A percentile compares a stretch with the other conserved stretches of the same genome.
Evolutionary conservation across 495 filamentous ascomycete species (phyloP).

Genomic region (Penicillium turbatum): DNA sequence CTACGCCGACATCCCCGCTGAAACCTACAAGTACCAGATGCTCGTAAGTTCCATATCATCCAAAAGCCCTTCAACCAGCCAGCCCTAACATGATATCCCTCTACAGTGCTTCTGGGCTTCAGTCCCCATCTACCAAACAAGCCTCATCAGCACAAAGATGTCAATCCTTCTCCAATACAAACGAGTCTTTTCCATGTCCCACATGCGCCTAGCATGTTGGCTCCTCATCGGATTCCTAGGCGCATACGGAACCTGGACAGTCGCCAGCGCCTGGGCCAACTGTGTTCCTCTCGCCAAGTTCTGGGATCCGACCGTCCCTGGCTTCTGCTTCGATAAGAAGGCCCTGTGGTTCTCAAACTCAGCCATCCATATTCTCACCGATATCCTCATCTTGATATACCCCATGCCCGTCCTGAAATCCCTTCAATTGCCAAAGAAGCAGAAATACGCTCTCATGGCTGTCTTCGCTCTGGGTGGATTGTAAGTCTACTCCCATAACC

Average conservation of each 20-base stretch:
- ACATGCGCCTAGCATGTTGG: constrained; percentile 38
- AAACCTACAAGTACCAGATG: constrained; percentile 29
- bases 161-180: constrained; percentile 39
- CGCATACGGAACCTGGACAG: constrained; percentile 37
- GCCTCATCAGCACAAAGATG: constrained; percentile 33
- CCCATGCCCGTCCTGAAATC: constrained; percentile 46
- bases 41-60: constrained; percentile 18
- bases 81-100: background rate
- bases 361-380: constrained; percentile 42
- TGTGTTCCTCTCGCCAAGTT: constrained; percentile 36
- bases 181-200: constrained; percentile 35
- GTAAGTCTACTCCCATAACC: constrained; percentile 27
- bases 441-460: constrained; percentile 43
- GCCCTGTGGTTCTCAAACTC: constrained; percentile 40
- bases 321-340: constrained; percentile 34
- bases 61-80: background rate
- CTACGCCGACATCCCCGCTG: constrained; percentile 18
- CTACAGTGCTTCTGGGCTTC: constrained; percentile 35
- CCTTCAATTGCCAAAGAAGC: constrained; percentile 40
- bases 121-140: constrained; percentile 33
- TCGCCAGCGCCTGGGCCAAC: constrained; percentile 34
- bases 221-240: constrained; percentile 29
- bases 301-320: constrained; percentile 28
- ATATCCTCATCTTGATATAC: constrained; percentile 44
- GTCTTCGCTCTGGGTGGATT: constrained; percentile 48